Percentiles rank a stretch among this genome's conserved stretches.
Evolutionary conservation across 1,139 yeast species (phyloP).

Genomic region (Saccharomyces hybrid): DNA sequence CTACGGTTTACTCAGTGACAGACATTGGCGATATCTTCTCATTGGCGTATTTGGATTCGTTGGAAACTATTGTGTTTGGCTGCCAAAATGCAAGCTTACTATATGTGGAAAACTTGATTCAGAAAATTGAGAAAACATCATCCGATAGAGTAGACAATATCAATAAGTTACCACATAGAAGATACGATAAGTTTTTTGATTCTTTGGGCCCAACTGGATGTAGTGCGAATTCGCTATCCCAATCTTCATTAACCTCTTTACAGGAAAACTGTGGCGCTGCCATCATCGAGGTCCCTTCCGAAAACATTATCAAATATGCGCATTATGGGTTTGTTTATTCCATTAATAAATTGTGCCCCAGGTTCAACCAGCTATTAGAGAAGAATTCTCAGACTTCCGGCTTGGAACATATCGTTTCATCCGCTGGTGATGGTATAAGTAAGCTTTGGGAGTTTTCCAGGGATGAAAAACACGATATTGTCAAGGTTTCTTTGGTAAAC

Average conservation of each 20-base stretch:
- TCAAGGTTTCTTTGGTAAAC: conserved; percentile 14
- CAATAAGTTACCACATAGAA: conserved; percentile 55
- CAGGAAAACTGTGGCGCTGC: conserved; percentile 4
- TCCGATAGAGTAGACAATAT: conserved; percentile 13
- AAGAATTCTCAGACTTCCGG: conserved; percentile 13
- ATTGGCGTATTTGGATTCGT: conserved; percentile 56
- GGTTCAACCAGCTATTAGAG: conserved; percentile 7
- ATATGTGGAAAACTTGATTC: conserved; percentile 46
- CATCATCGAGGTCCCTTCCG: conserved; percentile 57
- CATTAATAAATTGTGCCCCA: conserved; percentile 35
- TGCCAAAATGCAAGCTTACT: conserved; percentile 87
- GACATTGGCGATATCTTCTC: conserved; percentile 95
- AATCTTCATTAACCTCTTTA: conserved; percentile 1
- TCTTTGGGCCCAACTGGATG: conserved; percentile 78
- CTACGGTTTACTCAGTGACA: conserved; percentile 71
- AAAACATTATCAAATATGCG: conserved; percentile 68
- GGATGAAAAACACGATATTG: conserved; percentile 7
- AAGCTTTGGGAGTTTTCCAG: conserved; percentile 58
- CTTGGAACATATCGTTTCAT: conserved; percentile 45
- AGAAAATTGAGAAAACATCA: conserved; percentile 17
- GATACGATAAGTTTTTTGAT: conserved; percentile 86
- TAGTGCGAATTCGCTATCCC: conserved; percentile 2
- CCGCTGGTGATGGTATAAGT: conserved; percentile 87
- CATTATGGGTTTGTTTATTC: conserved; percentile 88
- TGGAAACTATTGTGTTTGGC: conserved; percentile 69